Percentiles rank a stretch among this genome's conserved stretches.
Conservation (phyloP, 352 stramenopile species). For the Elongisporangium undulatum region DNA sequence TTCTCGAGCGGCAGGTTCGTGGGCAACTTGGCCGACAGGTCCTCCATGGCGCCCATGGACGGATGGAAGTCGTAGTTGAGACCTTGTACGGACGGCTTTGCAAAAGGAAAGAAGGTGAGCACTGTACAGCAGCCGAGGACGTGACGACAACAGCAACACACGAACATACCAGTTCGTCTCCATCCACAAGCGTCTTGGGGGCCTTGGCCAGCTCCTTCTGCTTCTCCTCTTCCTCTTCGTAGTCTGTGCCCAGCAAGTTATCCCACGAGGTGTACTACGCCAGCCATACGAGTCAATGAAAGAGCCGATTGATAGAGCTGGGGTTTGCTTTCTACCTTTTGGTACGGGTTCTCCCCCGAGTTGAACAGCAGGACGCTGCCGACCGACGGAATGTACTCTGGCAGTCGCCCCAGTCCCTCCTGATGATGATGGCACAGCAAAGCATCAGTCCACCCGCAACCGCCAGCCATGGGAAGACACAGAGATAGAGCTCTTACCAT, state of each 20-base stretch:
- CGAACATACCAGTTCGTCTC: slow-evolving; percentile 65
- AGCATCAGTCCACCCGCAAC: too few relatives aligned
- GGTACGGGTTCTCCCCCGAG: slow-evolving; percentile 84
- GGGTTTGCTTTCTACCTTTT: slow-evolving; percentile 58
- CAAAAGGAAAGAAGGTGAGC: not conserved
- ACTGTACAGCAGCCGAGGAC: not conserved
- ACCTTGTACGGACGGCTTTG: slow-evolving; percentile 50
- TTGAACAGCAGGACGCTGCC: slow-evolving; percentile 86
- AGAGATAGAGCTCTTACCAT: slow-evolving; percentile 26
- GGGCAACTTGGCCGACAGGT: slow-evolving; percentile 70
- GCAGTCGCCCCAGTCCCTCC: slow-evolving; percentile 71
- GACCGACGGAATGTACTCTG: slow-evolving; percentile 79
- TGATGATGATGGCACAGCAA: slow-evolving; percentile 5
- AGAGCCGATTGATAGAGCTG: not conserved
- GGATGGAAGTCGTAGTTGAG: slow-evolving; percentile 82
- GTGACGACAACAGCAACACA: not conserved
- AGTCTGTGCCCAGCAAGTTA: slow-evolving; percentile 81
- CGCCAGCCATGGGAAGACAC: too few relatives aligned
- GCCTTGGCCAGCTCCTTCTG: slow-evolving; percentile 77
- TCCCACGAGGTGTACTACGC: slow-evolving; percentile 85
- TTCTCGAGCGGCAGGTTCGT: slow-evolving; percentile 77
- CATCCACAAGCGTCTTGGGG: slow-evolving; percentile 74
- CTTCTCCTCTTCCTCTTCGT: slow-evolving; percentile 85
- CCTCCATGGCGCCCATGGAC: slow-evolving; percentile 55
- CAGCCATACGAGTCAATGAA: slow-evolving; percentile 2